Evolutionary conservation across 768 basidiomycete species (phyloP), one percentile per base, ranked within the genome.

Genomic region (Calocybe gangraenosa): DNA sequence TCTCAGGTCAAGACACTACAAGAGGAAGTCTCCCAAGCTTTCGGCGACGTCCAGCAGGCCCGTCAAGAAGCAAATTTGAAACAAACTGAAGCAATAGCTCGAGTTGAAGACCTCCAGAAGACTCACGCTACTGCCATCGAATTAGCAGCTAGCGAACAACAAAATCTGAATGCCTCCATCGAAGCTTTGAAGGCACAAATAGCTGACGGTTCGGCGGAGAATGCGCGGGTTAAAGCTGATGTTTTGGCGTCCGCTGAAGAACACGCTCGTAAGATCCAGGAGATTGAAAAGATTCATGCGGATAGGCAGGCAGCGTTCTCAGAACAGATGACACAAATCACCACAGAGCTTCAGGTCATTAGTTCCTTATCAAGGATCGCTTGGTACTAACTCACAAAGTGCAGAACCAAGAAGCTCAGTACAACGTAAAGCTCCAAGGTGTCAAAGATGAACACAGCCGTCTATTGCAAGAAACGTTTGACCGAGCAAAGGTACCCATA

Each of bases 381-480:
- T 28, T 28, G 28, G 32, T 28, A 30, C 43, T 52, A 44, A 58
- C 46, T n/a, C 30, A 40, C 14, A 19, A 9, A 34, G 11, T 50
- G 31, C 54, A 91, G 90, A 68, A 69, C 39, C 80, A 89, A 69
- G 85, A 88, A 59, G 65, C 75, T 17, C 71, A 80, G 40, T 90
- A 90, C 59, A 68, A 74, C 57, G 69, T 71, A 7, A 84, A 82
- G 61, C 76, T 91, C 19, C 78, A 82, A 10, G 73, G 57, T 13
- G 78, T 87, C 32, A 81, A 82, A 54, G 74, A 68, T 14, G 84
- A 89, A 52, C 83, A 88, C 49, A 70, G 72, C 11, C 64, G 66
- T 40, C 69, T 80, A 34, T 65, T 90, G 14, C 68, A 81, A 50
- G 79, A 87, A 46, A 84, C 82, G 3, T 89, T 90, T 60, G 77